phyloP scores from a whole-genome alignment of 2,329 filamentous ascomycete genomes.

The Pseudocercospora crystallina region DNA sequence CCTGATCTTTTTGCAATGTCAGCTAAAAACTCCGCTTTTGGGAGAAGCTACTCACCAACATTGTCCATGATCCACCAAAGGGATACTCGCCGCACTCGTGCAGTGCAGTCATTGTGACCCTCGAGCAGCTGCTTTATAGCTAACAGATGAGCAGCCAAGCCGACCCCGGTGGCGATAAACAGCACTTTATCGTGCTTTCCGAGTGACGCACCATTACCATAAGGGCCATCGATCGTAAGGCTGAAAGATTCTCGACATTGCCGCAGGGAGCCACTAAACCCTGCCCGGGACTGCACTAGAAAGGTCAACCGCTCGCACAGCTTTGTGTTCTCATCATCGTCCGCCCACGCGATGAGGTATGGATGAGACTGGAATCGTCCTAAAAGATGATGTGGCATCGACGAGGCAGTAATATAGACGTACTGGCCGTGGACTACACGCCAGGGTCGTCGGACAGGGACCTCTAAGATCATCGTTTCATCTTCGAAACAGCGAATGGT shows the following conservation, averaged over 20 bases:
- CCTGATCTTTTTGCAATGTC: slow-evolving; percentile 3
- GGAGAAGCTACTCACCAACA: neutral
- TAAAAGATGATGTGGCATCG: neutral
- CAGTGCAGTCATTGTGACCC: slow-evolving; percentile 6
- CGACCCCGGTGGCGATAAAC: slow-evolving; percentile 10
- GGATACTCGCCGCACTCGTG: slow-evolving; percentile 5
- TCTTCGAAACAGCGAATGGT: neutral
- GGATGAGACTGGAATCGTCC: slow-evolving; percentile 5
- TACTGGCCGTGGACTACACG: slow-evolving; percentile 8
- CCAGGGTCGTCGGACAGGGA: slow-evolving; percentile 4
- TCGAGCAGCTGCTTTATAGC: slow-evolving; percentile 7
- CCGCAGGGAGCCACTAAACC: slow-evolving; percentile 8
- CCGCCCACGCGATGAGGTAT: slow-evolving; percentile 10
- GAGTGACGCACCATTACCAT: slow-evolving; percentile 1
- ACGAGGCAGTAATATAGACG: slow-evolving; percentile 9
- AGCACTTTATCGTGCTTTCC: slow-evolving; percentile 10
- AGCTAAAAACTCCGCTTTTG: neutral
- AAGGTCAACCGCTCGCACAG: neutral
- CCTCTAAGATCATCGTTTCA: neutral
- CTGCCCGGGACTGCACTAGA: slow-evolving; percentile 2
- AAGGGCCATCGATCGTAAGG: slow-evolving; percentile 11
- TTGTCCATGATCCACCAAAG: slow-evolving; percentile 7
- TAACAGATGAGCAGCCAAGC: slow-evolving; percentile 12
- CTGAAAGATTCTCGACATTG: neutral
- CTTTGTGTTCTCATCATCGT: neutral